Evolutionary conservation across 2,329 filamentous ascomycete genomes (phyloP), one percentile per base, ranked within the genome.

Genomic region (Pezicula radicicola): DNA sequence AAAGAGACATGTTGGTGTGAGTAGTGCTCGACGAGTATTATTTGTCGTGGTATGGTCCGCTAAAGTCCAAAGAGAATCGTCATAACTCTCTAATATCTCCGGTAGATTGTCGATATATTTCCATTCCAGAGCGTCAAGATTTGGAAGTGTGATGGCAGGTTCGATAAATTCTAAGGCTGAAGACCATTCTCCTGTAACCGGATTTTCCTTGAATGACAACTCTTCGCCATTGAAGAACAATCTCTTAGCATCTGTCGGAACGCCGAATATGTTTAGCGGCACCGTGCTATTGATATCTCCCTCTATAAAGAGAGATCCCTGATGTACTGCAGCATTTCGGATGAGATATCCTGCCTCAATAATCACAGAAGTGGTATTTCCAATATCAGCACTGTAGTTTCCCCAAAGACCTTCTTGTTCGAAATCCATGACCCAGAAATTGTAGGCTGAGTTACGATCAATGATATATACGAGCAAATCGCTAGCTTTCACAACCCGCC

Each of bases 281-380:
- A 84, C 83, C 0, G 86, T 89, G 1, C 74, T 66, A 59, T 91
- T 91, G 57, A 91, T 75, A 60, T 92, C 88, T 2, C 85, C 88
- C 3, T 78, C 80, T 2, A 92, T 64, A 6, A 77, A 72, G 8
- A 92, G 72, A 1, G 75, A 75, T 12, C 70, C 71, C 2, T 75
- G 79, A 4, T 76, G 60, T 1, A 85, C 63, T 1, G 75, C 72
- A 0, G 82, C 83, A 0, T 78, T 81, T 8, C 85, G 79, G 39
- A 87, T 64, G 0, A 88, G 73, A 58, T 88, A 86, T 19, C 80
- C 79, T 0, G 77, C 84, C 46, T 83, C 80, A 45, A 84, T 64
- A 35, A 88, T 80, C 27, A 86, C 73, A 10, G 45, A 54, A 28
- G 48, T 44, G 3, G 41, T 44, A 25, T 44, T 44, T 25, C 15